Base-by-base conservation (phyloP, 139 green algal genomes). In the Micractinium sp. region DNA sequence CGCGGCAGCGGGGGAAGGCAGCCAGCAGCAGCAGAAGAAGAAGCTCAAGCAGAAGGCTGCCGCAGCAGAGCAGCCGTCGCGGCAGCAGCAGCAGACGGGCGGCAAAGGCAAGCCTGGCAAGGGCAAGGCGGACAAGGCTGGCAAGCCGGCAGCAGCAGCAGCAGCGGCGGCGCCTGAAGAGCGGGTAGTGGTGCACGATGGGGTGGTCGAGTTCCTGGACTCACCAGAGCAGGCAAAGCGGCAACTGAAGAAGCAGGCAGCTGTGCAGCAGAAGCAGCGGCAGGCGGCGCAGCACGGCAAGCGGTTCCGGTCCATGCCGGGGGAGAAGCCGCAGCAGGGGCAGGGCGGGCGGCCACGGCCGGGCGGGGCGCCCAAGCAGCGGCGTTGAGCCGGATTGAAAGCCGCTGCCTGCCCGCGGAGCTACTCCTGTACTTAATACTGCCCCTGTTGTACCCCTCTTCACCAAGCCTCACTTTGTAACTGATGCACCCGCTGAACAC, bases 191-290 rank as follows among this genome's bases (percentile, higher is more conserved):
- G 85, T 88, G 31, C 85, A 82, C 19, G 85, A 88, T 78, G 85
- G 85, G 12, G 71, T 88, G 31, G 85, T 88, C 14, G 85, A 88
- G n/a, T 88, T 88, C 60, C 33, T 88, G 69, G 85, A 88, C 41
- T 63, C 83, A 7, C 83, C 63, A 5, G 38, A 80, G 38, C 83
- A 87, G 67, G 19, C 60, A 25, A 56, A 56, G 41, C 69, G 71
- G 85, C 39, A 71, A 31, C 73, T 82, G 74, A 41, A 88, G 85
- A 88, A 88, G 85, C 19, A 53, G 41, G 12, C 80, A 47, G 41
- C n/a, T 20, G 85, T 82, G 69, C 27, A 60, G 39, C 41, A 71
- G 71, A 53, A 56, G 85, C 22, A 33, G 27, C 75, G 56, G 38
- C 19, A 19, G 29, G 69, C 84, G 5, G 84, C 69, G 27, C 13